Conservation (phyloP, 1,139 yeast genomes). For the Pichia kudriavzevii region DNA sequence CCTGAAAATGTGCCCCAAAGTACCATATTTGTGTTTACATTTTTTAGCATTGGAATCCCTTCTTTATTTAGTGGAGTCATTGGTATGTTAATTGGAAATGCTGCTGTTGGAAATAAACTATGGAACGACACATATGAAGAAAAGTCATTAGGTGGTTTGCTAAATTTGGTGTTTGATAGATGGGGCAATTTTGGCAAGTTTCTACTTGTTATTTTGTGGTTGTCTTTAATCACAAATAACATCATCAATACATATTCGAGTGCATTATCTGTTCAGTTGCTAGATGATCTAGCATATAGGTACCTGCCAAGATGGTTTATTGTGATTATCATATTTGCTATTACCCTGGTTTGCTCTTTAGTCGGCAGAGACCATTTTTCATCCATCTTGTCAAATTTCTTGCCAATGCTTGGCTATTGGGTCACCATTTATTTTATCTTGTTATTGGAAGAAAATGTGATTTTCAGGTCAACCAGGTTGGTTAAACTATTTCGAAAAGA, state of each 20-base stretch:
- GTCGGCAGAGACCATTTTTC: constrained; percentile 75
- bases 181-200: constrained; percentile 84
- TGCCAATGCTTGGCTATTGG: constrained; percentile 96
- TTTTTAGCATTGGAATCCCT: constrained; percentile 62
- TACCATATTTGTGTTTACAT: constrained; percentile 54
- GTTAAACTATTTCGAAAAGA: constrained; percentile 50
- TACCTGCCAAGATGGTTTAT: constrained; percentile 74
- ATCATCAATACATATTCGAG: constrained; percentile 78
- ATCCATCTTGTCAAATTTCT: constrained; percentile 72
- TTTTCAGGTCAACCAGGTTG: constrained; percentile 52
- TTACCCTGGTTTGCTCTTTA: constrained; percentile 61
- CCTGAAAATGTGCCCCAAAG: constrained; percentile 64
- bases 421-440: constrained; percentile 72
- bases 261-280: constrained; percentile 70
- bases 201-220: constrained; percentile 56
- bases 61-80: constrained; percentile 71
- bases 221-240: constrained; percentile 74
- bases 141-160: constrained; percentile 73
- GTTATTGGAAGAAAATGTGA: constrained; percentile 63
- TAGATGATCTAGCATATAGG: constrained; percentile 49
- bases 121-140: constrained; percentile 54
- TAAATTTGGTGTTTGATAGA: constrained; percentile 57
- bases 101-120: constrained; percentile 48
- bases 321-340: constrained; percentile 56
- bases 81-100: constrained; percentile 65